Base-by-base conservation (phyloP, 208 protist species). In the Crithidia thermophila region DNA sequence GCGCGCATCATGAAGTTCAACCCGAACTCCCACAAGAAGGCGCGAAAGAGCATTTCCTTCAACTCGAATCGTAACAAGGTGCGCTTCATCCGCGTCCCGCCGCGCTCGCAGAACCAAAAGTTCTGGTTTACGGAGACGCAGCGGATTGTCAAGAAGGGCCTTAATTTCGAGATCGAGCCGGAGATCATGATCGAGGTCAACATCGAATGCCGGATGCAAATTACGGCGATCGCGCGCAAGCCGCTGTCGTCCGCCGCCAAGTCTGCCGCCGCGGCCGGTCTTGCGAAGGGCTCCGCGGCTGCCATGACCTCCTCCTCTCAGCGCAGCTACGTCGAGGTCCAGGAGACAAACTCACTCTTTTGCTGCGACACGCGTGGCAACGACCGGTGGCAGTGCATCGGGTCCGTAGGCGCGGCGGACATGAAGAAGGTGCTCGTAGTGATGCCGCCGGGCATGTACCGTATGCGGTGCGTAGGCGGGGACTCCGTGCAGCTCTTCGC, bases 91-190 rank as follows among this genome's bases (percentile, higher is more conserved):
- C 82, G 79, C 20, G 80, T 83, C 3, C 90, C 90, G 1, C 83
- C 90, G 10, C 85, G 85, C 33, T 84, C 83, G 28, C 79, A 89
- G 65, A 93, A 95, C 55, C 25, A 67, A 5, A 73, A 85, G 20
- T 95, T 82, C 53, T 95, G 90, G 90, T 95, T 95, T 51, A 88
- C 85, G 0, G 87, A 92, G 53, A 81, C 70, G 31, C 62, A 82
- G 73, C 77, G 78, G 0, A 62, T 93, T 46, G 87, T 92, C 4
- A 87, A 86, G 56, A 93, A 92, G 61, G 87, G 87, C 4, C 39
- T 93, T 3, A 68, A 73, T 20, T 92, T 95, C 56, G 83, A 89
- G 63, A 59, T 95, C 28, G 83, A 91, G 65, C 90, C 85, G 10
- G 61, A 81, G 39, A 84, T 92, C 33, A 77, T 68, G 45, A 73